These are phyloP conservation scores for Glonium stellatum DNA, from an alignment of 495 filamentous ascomycete genomes.

Conservation along the genomic window DNA sequence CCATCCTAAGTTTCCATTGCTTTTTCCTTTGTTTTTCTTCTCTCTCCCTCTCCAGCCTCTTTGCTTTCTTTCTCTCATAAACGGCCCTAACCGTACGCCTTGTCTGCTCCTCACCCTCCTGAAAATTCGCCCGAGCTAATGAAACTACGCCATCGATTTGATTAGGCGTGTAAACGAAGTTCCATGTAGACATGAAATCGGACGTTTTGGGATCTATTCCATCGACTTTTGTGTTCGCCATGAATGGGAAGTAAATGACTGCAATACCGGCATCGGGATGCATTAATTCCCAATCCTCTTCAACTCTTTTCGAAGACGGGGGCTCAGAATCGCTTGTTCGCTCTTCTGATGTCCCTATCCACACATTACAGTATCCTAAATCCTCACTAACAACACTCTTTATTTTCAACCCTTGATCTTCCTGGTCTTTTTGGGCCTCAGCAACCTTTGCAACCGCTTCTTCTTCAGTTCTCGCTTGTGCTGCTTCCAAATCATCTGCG, in stretches of 20 bases:
- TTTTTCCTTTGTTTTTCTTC: conserved; percentile 40
- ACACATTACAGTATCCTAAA: conserved; percentile 85
- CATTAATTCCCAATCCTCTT: conserved; percentile 68
- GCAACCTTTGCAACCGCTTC: conserved; percentile 58
- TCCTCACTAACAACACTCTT: conserved; percentile 39
- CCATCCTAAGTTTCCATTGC: conserved; percentile 37
- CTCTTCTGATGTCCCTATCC: conserved; percentile 80
- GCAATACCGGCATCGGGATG: conserved; percentile 75
- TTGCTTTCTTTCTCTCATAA: conserved; percentile 79
- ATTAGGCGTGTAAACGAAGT: conserved; percentile 85
- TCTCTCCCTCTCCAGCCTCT: conserved; percentile 54
- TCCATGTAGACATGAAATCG: conserved; percentile 93
- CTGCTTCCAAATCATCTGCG: conserved; percentile 57
- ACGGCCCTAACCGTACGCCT: conserved; percentile 77
- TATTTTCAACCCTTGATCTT: conserved; percentile 21
- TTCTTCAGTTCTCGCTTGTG: conserved; percentile 53
- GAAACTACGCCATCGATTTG: conserved; percentile 75
- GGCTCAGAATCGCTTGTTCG: conserved; percentile 52
- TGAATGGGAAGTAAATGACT: conserved; percentile 83
- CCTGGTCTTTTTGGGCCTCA: conserved; percentile 50
- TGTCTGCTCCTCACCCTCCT: conserved; percentile 68
- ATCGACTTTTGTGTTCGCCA: conserved; percentile 70
- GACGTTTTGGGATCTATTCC: conserved; percentile 71
- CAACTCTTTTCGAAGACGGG: conserved; percentile 55
- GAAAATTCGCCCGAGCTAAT: conserved; percentile 80